Percentiles rank a stretch among this genome's conserved stretches.
Evolutionary conservation across 306 rosid species (phyloP).

Genomic region (Geum urbanum): DNA sequence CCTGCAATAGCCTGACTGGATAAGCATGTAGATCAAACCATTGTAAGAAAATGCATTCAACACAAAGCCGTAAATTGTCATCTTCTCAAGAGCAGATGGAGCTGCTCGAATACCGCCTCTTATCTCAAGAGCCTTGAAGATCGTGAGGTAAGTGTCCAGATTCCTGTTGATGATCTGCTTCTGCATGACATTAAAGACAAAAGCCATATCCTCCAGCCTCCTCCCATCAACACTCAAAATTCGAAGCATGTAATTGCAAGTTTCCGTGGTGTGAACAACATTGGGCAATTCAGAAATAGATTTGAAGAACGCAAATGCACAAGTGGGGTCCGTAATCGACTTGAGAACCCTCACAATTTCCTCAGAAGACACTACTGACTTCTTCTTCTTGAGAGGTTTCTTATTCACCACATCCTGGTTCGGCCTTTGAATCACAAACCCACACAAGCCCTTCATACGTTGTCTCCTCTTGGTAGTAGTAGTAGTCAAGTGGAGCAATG

Average conservation of each 20-base stretch:
- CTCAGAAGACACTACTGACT: constrained; percentile 45
- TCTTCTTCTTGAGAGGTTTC: constrained; percentile 28
- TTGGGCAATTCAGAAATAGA: constrained; percentile 50
- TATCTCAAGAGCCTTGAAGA: constrained; percentile 59
- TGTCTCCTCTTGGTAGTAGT: constrained; percentile 43
- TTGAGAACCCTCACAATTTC: constrained; percentile 56
- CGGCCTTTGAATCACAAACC: constrained; percentile 33
- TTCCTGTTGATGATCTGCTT: constrained; percentile 58
- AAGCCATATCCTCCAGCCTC: constrained; percentile 68
- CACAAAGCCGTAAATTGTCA: constrained; percentile 62
- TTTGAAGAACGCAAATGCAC: constrained; percentile 64
- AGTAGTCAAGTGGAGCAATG: constrained; percentile 34
- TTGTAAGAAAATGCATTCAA: constrained; percentile 89
- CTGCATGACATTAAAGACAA: constrained; percentile 80
- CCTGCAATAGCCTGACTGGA: constrained; percentile 58
- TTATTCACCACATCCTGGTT: constrained; percentile 32
- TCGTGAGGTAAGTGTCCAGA: constrained; percentile 55
- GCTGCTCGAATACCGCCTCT: constrained; percentile 81
- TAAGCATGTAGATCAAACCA: constrained; percentile 73
- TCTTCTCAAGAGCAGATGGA: constrained; percentile 50
- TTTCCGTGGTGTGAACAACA: constrained; percentile 70
- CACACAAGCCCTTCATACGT: constrained; percentile 32
- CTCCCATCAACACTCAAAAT: constrained; percentile 39
- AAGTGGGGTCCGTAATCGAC: constrained; percentile 54
- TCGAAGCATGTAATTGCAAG: constrained; percentile 89